phyloP scores from a whole-genome alignment of 345 rosid genomes.

The Rhodamnia rubescens region DNA sequence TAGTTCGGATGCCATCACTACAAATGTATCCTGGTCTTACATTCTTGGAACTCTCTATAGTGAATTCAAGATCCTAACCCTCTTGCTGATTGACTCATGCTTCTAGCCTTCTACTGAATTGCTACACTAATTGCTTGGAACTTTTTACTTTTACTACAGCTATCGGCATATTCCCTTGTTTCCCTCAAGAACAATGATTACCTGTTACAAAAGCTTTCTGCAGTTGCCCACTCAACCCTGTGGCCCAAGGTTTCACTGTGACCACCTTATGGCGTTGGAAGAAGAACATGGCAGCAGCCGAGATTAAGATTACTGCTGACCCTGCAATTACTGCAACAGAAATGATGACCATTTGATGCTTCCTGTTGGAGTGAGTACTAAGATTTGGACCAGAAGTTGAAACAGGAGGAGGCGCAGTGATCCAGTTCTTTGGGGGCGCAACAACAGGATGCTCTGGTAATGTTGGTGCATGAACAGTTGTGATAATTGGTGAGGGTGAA shows the following conservation, averaged over 20 bases:
- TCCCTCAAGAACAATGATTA: constrained; percentile 3
- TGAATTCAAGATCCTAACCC: not conserved
- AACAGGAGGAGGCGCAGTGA: constrained; percentile 16
- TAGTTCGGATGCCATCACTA: not conserved
- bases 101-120: not conserved
- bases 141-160: not conserved
- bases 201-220: constrained; percentile 77
- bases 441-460: constrained; percentile 6
- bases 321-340: constrained; percentile 34
- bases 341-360: constrained; percentile 14
- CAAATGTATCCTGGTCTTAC: not conserved
- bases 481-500: constrained; percentile 20
- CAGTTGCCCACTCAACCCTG: constrained; percentile 85
- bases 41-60: not conserved
- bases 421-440: constrained; percentile 4
- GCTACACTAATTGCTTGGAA: not conserved
- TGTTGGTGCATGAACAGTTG: constrained; percentile 11
- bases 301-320: constrained; percentile 18
- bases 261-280: constrained; percentile 50
- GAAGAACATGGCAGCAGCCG: constrained; percentile 25
- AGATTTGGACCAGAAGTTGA: constrained; percentile 12
- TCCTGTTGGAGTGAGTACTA: constrained; percentile 8
- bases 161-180: not conserved
- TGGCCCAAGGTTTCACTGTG: constrained; percentile 79
- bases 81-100: not conserved